Evolutionary conservation across 495 filamentous ascomycete species (phyloP).

Genomic region (Poronia punctata): DNA sequence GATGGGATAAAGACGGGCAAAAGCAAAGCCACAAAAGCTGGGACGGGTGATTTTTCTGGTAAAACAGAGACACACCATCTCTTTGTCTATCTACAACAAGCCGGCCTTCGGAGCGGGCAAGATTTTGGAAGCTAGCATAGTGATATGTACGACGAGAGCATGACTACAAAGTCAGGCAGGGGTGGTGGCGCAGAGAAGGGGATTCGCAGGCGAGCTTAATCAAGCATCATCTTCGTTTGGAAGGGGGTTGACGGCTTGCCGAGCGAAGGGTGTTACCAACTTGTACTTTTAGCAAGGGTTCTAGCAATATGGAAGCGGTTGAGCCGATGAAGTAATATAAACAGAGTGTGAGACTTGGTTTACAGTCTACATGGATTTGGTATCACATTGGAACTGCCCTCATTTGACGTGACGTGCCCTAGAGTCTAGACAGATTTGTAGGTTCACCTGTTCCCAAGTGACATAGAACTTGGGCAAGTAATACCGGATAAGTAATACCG

Average conservation of each 20-base stretch:
- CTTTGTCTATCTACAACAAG: slow-evolving; percentile 20
- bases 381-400: too few species aligned
- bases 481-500: too few species aligned
- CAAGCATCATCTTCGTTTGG: slow-evolving; percentile 9
- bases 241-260: slow-evolving; percentile 10
- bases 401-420: too few species aligned
- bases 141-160: slow-evolving; percentile 24
- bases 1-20: slow-evolving; percentile 6
- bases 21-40: slow-evolving; percentile 6
- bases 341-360: slow-evolving; percentile 2
- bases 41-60: slow-evolving; percentile 12
- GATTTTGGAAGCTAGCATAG: slow-evolving; percentile 23
- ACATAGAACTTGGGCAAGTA: too few species aligned
- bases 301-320: slow-evolving; percentile 10
- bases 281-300: slow-evolving; percentile 14
- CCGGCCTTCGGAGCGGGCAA: slow-evolving; percentile 9
- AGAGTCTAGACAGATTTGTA: too few species aligned
- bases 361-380: too few species aligned
- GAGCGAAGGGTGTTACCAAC: slow-evolving; percentile 6
- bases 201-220: slow-evolving; percentile 3
- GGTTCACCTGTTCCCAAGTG: too few species aligned
- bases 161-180: slow-evolving; percentile 1
- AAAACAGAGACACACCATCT: slow-evolving; percentile 9
- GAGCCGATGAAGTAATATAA: slow-evolving; percentile 9
- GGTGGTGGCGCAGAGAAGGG: not conserved